Base-by-base conservation (phyloP, 805 yeast species). In the Hanseniaspora singularis region DNA sequence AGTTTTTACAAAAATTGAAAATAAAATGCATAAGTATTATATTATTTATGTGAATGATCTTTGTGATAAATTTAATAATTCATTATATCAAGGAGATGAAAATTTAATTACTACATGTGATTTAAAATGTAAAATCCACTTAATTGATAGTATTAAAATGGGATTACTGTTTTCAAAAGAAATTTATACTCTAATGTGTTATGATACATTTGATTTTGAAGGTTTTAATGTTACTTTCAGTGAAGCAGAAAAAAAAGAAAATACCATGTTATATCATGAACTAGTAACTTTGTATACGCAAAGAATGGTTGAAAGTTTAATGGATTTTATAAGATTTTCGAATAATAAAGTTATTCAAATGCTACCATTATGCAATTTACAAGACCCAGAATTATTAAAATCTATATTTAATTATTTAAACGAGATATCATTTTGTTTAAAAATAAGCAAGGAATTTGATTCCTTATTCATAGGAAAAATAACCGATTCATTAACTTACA, bases 111-210 rank as follows among this genome's bases (percentile, higher is more conserved):
- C 10, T 11, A 26, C 19, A 11, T 20, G 6, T n/a, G 36, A 34
- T n/a, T n/a, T 8, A 12, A 36, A 34, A 9, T 33, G 26, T 20
- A 4, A 14, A 11, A 12, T 19, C 3, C 26, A 33, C n/a, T 15
- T 36, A 8, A 19, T 42, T 10, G 46, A 42, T 34, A 23, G 15
- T 20, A 15, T 28, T 5, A 42, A 42, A 22, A 11, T 42, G n/a
- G 46, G 46, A 6, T 18, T 31, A 16, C 15, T 19, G 4, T 42
- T 42, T 16, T 23, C 23, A 15, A 34, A 42, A 20, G 40, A 42
- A 20, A 30, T 42, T 15, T 14, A 42, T 11, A 8, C 27, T n/a
- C n/a, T n/a, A n/a, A n/a, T n/a, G n/a, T n/a, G n/a, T n/a, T n/a
- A n/a, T n/a, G n/a, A n/a, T n/a, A n/a, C n/a, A n/a, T n/a, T n/a